phyloP scores from a whole-genome alignment of 495 filamentous ascomycete genomes.

The Echria macrotheca region DNA sequence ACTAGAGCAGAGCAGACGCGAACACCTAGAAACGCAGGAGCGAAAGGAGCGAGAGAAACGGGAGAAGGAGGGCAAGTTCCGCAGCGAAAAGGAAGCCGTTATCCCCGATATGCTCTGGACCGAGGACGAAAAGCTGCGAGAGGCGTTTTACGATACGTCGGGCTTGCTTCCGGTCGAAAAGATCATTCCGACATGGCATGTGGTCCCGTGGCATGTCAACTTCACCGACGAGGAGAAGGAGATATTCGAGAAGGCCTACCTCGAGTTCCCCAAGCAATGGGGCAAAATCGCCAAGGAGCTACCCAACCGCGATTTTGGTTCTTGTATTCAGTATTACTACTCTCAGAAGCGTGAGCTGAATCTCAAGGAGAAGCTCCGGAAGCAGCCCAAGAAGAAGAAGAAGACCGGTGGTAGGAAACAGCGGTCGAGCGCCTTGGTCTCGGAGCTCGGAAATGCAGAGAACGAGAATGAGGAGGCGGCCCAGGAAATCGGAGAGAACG shows the following conservation, averaged over 20 bases:
- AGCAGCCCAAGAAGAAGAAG: conserved; percentile 59
- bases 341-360: conserved; percentile 80
- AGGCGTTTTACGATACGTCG: conserved; percentile 66
- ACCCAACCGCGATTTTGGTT: conserved; percentile 66
- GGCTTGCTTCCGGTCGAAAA: conserved; percentile 60
- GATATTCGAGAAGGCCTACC: conserved; percentile 72
- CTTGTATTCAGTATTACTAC: conserved; percentile 95
- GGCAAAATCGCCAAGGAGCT: conserved; percentile 76
- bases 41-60: conserved; percentile 63
- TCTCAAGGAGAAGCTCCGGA: conserved; percentile 79
- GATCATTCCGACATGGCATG: conserved; percentile 66
- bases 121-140: conserved; percentile 40
- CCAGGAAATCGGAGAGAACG: conserved; percentile 46
- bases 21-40: conserved; percentile 70
- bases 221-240: conserved; percentile 76
- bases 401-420: conserved; percentile 56
- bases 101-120: conserved; percentile 72
- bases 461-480: conserved; percentile 46
- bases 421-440: conserved; percentile 70
- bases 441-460: conserved; percentile 60
- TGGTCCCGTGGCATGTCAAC: conserved; percentile 70
- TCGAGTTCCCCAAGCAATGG: conserved; percentile 85
- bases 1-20: conserved; percentile 69
- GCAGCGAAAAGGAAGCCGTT: conserved; percentile 75
- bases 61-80: conserved; percentile 64